Percentiles rank a stretch among this genome's conserved stretches.
These are phyloP conservation scores for Volvox reticuliferus DNA, from an alignment of 139 green algal genomes.

Conservation along the genomic window DNA sequence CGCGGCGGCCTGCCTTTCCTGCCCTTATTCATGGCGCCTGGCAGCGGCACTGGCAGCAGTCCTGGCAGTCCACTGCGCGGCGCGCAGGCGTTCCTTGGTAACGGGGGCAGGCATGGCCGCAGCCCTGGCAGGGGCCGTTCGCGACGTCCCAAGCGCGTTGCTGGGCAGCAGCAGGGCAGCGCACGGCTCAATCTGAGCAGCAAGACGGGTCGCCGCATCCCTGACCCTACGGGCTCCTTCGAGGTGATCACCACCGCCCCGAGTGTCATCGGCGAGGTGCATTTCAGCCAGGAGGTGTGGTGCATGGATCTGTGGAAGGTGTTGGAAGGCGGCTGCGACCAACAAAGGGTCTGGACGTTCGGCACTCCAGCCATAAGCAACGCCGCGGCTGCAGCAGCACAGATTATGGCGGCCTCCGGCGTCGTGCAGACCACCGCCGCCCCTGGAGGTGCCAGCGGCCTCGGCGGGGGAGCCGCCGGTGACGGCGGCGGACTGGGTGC, in stretches of 20 bases:
- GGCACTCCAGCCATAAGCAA: slow-evolving; percentile 24
- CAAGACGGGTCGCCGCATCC: background rate
- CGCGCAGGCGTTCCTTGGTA: background rate
- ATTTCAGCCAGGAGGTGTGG: slow-evolving; percentile 38
- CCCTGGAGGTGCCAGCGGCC: background rate
- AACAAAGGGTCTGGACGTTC: slow-evolving; percentile 56
- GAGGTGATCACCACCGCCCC: slow-evolving; percentile 16
- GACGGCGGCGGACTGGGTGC: background rate
- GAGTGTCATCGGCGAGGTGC: slow-evolving; percentile 30
- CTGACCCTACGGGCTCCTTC: slow-evolving; percentile 20
- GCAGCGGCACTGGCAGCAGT: background rate
- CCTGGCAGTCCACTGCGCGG: slow-evolving; percentile 3
- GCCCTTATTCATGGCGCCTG: background rate
- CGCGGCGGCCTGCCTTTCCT: background rate
- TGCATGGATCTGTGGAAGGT: slow-evolving; percentile 48
- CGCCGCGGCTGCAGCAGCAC: slow-evolving; percentile 1
- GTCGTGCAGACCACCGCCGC: background rate
- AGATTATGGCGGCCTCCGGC: background rate
- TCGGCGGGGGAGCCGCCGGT: background rate
- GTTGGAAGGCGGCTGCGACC: slow-evolving; percentile 21
- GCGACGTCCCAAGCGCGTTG: background rate
- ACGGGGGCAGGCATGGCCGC: background rate
- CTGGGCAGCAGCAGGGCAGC: slow-evolving; percentile 19
- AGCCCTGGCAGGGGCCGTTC: background rate
- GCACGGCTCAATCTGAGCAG: background rate